phyloP scores from a whole-genome alignment of 2,329 filamentous ascomycete species.

The Aspergillus tanneri region DNA sequence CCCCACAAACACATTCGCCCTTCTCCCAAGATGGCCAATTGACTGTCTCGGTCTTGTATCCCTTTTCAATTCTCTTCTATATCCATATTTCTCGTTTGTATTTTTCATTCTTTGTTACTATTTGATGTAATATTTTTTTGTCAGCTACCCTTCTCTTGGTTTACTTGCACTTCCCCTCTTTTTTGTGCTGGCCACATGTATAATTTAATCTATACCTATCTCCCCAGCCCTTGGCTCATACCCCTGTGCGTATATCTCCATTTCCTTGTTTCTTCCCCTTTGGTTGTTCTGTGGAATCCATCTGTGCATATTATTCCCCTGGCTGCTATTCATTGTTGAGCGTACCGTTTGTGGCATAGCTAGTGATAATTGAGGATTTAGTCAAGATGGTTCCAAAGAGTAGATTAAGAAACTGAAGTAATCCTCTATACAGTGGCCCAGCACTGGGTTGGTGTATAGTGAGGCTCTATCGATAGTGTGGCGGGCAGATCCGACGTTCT shows the following conservation, averaged over 20 bases:
- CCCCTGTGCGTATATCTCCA: slow-evolving; percentile 30
- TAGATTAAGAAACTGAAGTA: no score
- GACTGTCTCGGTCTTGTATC: slow-evolving; percentile 41
- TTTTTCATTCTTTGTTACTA: slow-evolving; percentile 14
- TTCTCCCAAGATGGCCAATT: slow-evolving; percentile 6
- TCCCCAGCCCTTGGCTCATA: slow-evolving; percentile 35
- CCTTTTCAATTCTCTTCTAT: slow-evolving; percentile 33
- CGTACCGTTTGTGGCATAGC: slow-evolving; percentile 16
- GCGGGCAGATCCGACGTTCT: no score
- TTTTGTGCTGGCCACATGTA: slow-evolving; percentile 46
- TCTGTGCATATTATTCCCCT: slow-evolving; percentile 21
- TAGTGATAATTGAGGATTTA: slow-evolving; percentile 21
- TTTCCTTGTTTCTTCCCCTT: slow-evolving; percentile 25
- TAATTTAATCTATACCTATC: slow-evolving; percentile 34
- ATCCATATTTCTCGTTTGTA: slow-evolving; percentile 17
- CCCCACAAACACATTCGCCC: background rate
- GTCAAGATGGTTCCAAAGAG: background rate
- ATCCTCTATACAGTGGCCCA: no score
- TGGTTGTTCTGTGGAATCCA: slow-evolving; percentile 8
- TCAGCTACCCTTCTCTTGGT: slow-evolving; percentile 19
- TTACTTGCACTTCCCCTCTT: slow-evolving; percentile 22
- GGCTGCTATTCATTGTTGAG: slow-evolving; percentile 16
- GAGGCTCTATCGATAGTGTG: no score
- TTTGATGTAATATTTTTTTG: slow-evolving; percentile 37
- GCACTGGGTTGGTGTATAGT: background rate